Conservation (phyloP, 345 rosid species). For the Clarkia xantiana region DNA sequence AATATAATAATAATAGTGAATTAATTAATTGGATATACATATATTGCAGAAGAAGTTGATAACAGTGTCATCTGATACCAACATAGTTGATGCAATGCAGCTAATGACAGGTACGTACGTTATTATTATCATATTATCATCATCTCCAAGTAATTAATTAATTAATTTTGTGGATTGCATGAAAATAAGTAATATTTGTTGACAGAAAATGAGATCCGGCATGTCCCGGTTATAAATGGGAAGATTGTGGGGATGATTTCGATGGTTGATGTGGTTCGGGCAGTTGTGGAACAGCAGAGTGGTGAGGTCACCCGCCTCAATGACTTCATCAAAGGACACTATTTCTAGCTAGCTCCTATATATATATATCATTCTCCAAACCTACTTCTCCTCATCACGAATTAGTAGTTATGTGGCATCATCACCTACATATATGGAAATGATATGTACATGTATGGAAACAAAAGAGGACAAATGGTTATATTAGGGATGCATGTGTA, state of each 20-base stretch:
- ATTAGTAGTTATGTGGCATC: too few relatives aligned
- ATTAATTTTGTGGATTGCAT: too few relatives aligned
- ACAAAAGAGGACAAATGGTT: too few relatives aligned
- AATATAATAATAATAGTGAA: not conserved
- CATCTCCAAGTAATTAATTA: too few relatives aligned
- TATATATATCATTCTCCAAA: too few relatives aligned
- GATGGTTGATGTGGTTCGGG: slow-evolving; percentile 62
- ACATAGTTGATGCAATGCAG: slow-evolving; percentile 65
- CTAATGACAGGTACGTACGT: slow-evolving; percentile 72
- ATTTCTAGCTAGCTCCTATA: too few relatives aligned
- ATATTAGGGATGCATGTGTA: too few relatives aligned
- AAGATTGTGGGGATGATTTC: slow-evolving; percentile 80
- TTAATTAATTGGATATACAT: not conserved
- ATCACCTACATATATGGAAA: too few relatives aligned
- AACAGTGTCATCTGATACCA: slow-evolving; percentile 56
- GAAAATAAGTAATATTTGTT: not conserved
- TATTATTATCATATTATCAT: too few relatives aligned
- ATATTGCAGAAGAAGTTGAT: slow-evolving; percentile 42
- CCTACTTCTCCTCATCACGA: too few relatives aligned
- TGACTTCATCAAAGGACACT: slow-evolving; percentile 71
- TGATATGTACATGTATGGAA: too few relatives aligned
- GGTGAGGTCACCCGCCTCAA: slow-evolving; percentile 65
- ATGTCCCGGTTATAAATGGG: slow-evolving; percentile 70
- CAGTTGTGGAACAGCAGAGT: slow-evolving; percentile 72
- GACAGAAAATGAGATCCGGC: slow-evolving; percentile 59